Percentiles rank a stretch among this genome's conserved stretches.
These are phyloP conservation scores for Aspergillus tamarii DNA, from an alignment of 2,329 filamentous ascomycete species.

Conservation along the genomic window DNA sequence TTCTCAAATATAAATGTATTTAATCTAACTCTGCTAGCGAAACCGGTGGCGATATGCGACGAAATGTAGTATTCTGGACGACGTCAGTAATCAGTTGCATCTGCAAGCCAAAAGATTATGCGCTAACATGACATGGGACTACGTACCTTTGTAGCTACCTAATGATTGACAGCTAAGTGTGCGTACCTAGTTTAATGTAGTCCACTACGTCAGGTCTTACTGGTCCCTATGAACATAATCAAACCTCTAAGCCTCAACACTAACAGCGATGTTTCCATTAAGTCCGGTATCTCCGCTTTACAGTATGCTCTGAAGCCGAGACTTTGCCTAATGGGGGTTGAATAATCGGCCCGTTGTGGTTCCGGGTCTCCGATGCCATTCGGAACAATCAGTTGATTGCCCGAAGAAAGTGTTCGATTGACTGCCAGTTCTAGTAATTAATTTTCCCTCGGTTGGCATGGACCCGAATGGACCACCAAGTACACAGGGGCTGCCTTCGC, in stretches of 20 bases:
- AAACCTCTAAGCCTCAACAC: background rate
- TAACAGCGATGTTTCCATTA: conserved; percentile 16
- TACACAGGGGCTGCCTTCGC: conserved; percentile 32
- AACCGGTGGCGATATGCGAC: background rate
- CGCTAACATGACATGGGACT: background rate
- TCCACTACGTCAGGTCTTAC: background rate
- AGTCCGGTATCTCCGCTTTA: conserved; percentile 21
- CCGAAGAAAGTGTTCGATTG: conserved; percentile 7
- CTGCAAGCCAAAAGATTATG: background rate
- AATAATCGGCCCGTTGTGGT: conserved; percentile 32
- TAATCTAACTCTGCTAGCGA: background rate
- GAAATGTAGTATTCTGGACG: background rate
- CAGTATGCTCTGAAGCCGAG: background rate
- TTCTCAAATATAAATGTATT: conserved; percentile 9
- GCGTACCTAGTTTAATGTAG: background rate
- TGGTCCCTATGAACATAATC: background rate
- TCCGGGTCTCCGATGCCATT: conserved; percentile 30
- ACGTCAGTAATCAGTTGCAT: too few relatives aligned
- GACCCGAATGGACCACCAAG: conserved; percentile 39
- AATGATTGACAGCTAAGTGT: background rate
- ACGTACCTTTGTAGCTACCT: background rate
- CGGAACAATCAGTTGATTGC: conserved; percentile 20
- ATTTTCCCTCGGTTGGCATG: conserved; percentile 34
- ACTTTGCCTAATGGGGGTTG: conserved; percentile 2
- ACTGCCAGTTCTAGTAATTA: conserved; percentile 11